Evolutionary conservation across 169 alveolate genomes (phyloP).

Genomic region (Ichthyophthirius multifiliis): DNA sequence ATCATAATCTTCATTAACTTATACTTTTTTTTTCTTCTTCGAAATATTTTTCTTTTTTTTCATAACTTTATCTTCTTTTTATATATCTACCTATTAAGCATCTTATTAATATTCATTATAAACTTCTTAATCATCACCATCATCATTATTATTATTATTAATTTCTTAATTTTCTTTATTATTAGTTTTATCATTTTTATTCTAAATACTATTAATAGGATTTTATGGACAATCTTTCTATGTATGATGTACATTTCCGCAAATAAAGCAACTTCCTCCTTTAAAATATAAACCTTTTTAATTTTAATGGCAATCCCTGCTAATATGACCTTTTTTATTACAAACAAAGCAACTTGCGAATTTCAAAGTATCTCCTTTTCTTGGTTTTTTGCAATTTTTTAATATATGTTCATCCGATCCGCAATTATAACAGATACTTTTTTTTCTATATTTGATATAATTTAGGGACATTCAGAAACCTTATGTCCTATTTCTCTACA

Average conservation of each 20-base stretch:
- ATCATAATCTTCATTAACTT: too few relatives aligned
- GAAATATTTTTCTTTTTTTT: too few relatives aligned
- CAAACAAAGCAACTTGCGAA: constrained; percentile 63
- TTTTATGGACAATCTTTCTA: constrained; percentile 58
- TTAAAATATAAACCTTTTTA: constrained; percentile 58
- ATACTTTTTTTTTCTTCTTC: too few relatives aligned
- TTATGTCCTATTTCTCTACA: constrained; percentile 61
- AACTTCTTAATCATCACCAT: too few relatives aligned
- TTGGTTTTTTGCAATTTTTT: constrained; percentile 55
- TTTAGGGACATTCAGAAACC: constrained; percentile 54
- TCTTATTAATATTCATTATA: too few relatives aligned
- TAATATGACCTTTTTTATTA: constrained; percentile 58
- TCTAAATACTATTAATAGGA: constrained; percentile 54
- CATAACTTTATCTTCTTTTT: too few relatives aligned
- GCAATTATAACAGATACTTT: constrained; percentile 60
- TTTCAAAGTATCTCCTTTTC: constrained; percentile 38
- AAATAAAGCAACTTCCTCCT: constrained; percentile 65
- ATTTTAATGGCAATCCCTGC: constrained; percentile 62
- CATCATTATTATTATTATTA: too few relatives aligned
- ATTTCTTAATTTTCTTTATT: too few relatives aligned
- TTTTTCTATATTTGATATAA: constrained; percentile 3
- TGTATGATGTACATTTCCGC: constrained; percentile 51
- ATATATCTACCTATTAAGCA: too few relatives aligned
- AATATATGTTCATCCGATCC: constrained; percentile 55
- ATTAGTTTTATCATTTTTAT: too few relatives aligned